These are phyloP conservation scores for Choiromyces venosus DNA, from an alignment of 495 filamentous ascomycete genomes.

Conservation along the genomic window DNA sequence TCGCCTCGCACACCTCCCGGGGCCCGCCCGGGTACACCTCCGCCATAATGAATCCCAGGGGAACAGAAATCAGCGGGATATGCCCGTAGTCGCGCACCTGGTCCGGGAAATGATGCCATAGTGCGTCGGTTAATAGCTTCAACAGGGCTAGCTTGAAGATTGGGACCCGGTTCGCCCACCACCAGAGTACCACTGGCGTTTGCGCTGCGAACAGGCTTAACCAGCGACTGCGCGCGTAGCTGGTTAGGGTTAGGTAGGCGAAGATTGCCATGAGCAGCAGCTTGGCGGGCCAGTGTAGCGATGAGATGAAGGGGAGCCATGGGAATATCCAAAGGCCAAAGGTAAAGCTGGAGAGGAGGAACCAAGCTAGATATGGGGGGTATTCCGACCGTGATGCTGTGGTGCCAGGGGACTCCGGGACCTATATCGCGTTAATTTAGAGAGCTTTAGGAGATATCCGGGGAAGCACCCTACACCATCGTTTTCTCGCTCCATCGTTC, in stretches of 20 bases:
- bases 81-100: background rate
- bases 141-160: background rate
- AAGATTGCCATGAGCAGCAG: background rate
- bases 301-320: background rate
- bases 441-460: background rate
- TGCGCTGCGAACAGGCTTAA: background rate
- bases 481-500: background rate
- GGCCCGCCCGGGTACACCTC: background rate
- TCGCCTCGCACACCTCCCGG: background rate
- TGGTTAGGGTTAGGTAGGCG: background rate
- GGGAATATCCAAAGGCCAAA: background rate
- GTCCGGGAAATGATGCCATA: background rate
- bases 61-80: background rate
- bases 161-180: background rate
- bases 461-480: background rate
- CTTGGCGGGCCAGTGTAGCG: slow-evolving; percentile 1
- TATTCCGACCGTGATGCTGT: background rate
- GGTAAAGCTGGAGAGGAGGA: background rate
- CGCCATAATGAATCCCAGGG: background rate
- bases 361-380: background rate
- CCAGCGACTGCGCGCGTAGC: background rate
- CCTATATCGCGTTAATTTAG: background rate
- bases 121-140: background rate
- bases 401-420: background rate
- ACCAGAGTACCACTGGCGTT: background rate